Conservation (phyloP, 805 yeast species). For the Osmozyma mogii region DNA sequence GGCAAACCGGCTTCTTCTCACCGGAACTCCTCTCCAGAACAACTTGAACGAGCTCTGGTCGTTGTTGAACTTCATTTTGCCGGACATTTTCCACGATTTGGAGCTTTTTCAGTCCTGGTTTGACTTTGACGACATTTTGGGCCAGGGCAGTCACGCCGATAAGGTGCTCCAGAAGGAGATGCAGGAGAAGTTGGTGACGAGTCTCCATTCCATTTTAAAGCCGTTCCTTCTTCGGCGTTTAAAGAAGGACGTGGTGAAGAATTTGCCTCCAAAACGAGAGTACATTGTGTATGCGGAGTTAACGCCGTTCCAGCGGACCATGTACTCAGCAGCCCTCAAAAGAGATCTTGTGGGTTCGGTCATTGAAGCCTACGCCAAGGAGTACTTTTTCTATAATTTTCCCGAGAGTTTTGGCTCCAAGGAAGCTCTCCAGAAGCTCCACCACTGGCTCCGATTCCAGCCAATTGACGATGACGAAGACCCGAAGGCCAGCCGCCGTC, state of each 20-base stretch:
- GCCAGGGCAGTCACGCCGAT: conserved; percentile 10
- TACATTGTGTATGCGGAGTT: conserved; percentile 71
- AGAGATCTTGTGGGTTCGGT: conserved; percentile 38
- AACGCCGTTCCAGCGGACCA: conserved; percentile 51
- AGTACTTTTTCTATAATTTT: conserved; percentile 40
- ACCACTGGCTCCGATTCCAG: too few species aligned
- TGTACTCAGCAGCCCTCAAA: conserved; percentile 48
- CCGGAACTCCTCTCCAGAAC: conserved; percentile 97
- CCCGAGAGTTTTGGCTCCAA: too few species aligned
- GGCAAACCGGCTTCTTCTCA: conserved; percentile 66
- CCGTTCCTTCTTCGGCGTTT: conserved; percentile 83
- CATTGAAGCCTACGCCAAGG: conserved; percentile 40
- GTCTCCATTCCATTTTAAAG: conserved; percentile 77
- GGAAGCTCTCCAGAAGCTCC: too few species aligned
- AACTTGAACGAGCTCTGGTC: conserved; percentile 91
- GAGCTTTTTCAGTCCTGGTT: conserved; percentile 92
- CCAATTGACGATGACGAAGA: too few species aligned
- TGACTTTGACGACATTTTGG: conserved; percentile 52
- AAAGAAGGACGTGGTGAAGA: conserved; percentile 59
- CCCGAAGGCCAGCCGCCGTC: too few species aligned
- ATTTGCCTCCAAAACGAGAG: conserved; percentile 84
- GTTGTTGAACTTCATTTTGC: conserved; percentile 78
- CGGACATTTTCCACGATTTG: conserved; percentile 87
- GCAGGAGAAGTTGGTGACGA: conserved; percentile 50
- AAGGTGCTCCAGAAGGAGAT: conserved; percentile 49